Evolutionary conservation across 2,329 filamentous ascomycete species (phyloP), one percentile per base, ranked within the genome.

Genomic region (Neonectria magnoliae): DNA sequence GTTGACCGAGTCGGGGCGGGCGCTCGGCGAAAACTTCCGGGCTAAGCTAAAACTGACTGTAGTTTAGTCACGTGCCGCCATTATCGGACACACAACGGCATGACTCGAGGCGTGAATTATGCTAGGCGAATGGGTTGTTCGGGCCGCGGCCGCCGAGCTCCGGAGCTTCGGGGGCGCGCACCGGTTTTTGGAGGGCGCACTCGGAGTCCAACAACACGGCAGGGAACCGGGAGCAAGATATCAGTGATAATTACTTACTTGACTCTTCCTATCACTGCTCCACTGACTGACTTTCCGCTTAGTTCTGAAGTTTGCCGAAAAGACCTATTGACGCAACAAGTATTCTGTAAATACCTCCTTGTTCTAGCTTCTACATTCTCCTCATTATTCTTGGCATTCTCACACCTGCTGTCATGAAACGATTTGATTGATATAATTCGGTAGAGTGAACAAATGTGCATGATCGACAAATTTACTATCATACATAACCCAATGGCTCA

Each of bases 1-100:
- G 8, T 51, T 54, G 20, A 33, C 36, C 29, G 14, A 27, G 57
- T 51, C 31, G 33, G n/a, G 38, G 42, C 36, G 41, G 42, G 42
- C 31, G 42, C 22, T 64, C 61, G 61, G 61, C 31, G 33, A 56
- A 60, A 56, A 51, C 33, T 44, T 51, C 61, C 61, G 61, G 51
- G 51, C 45, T 57, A 50, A 16, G n/a, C 33, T 31, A 27, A 18
- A 31, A 31, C 41, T 29, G 22, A 18, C 31, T 31, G 31, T 11
- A 25, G 38, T 22, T 48, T 22, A 20, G 54, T 64, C 61, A 64
- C 61, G 61, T 64, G 57, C 20, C 5, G 31, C 38, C 27, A 31
- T 38, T 44, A 11, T 22, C 18, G 4, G 42, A 20, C 42, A 9
- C n/a, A 20, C n/a, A 18, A 22, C 10, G n/a, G 9, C n/a, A 45